Percentiles rank a stretch among this genome's conserved stretches.
Evolutionary conservation across 768 basidiomycete genomes (phyloP).

Genomic region (Cystobasidium onofrii): DNA sequence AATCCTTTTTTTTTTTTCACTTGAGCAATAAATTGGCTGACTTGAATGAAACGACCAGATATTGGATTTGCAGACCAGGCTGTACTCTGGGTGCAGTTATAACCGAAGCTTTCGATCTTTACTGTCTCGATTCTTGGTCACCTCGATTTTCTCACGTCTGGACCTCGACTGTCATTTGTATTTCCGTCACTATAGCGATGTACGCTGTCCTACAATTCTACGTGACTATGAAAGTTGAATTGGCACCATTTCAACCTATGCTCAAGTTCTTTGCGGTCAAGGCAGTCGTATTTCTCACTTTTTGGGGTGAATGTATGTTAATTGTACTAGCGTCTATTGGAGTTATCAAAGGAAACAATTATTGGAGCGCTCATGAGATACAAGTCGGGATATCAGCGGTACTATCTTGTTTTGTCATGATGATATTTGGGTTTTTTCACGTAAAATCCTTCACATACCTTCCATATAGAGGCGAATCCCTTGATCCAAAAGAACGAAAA

Average conservation of each 20-base stretch:
- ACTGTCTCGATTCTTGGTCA: conserved; percentile 65
- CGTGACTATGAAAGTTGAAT: conserved; percentile 52
- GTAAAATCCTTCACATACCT: conserved; percentile 65
- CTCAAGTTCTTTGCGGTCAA: conserved; percentile 66
- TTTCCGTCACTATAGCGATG: conserved; percentile 69
- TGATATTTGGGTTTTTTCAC: conserved; percentile 48
- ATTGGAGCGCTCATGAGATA: conserved; percentile 60
- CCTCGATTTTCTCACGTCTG: conserved; percentile 63
- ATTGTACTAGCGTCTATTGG: conserved; percentile 55
- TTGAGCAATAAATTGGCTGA: conserved; percentile 19
- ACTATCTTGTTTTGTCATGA: conserved; percentile 67
- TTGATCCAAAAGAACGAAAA: conserved; percentile 13
- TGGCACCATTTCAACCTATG: conserved; percentile 58
- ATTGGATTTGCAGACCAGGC: conserved; percentile 27
- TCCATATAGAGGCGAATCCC: conserved; percentile 50
- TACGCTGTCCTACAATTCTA: conserved; percentile 66
- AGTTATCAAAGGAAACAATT: conserved; percentile 53
- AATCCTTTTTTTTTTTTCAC: neutral
- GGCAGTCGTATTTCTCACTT: conserved; percentile 61
- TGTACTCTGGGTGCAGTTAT: conserved; percentile 28
- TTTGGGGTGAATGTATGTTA: conserved; percentile 65
- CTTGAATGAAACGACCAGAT: neutral
- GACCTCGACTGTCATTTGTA: conserved; percentile 58
- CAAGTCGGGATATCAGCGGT: conserved; percentile 64
- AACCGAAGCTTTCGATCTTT: conserved; percentile 50